phyloP scores from a whole-genome alignment of 2,329 filamentous ascomycete genomes.

The Pseudocercospora cruenta region DNA sequence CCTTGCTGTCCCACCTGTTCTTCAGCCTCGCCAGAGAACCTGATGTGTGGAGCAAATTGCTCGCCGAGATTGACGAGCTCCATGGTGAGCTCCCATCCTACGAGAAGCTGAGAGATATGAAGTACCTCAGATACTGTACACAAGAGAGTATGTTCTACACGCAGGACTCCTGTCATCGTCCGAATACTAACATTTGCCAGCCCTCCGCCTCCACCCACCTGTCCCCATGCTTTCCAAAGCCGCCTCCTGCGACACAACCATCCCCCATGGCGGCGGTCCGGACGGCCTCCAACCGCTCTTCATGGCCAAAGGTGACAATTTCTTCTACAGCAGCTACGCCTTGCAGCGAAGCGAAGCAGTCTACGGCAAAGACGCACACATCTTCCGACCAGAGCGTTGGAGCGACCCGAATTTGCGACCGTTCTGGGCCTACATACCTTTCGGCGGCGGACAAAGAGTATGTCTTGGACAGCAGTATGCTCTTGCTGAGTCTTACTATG shows the following conservation, averaged over 20 bases:
- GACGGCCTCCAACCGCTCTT: constrained; percentile 59
- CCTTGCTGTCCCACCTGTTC: constrained; percentile 48
- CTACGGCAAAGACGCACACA: constrained; percentile 17
- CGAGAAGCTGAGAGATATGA: constrained; percentile 30
- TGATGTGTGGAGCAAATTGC: constrained; percentile 29
- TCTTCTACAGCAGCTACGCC: constrained; percentile 34
- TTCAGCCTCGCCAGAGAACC: constrained; percentile 33
- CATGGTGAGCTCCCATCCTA: constrained; percentile 47
- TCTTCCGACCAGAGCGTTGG: constrained; percentile 21
- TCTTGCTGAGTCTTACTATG: constrained; percentile 50
- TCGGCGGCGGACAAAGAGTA: constrained; percentile 47
- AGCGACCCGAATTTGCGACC: constrained; percentile 23
- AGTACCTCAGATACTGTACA: constrained; percentile 59
- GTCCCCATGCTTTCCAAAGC: constrained; percentile 77
- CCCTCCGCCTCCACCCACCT: constrained; percentile 70
- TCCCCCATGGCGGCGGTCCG: constrained; percentile 63
- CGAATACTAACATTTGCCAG: constrained; percentile 9
- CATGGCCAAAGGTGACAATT: constrained; percentile 34
- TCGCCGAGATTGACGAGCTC: constrained; percentile 28
- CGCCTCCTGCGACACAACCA: constrained; percentile 71
- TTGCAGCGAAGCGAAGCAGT: constrained; percentile 23
- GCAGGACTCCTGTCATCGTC: background rate
- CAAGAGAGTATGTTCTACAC: constrained; percentile 51
- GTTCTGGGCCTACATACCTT: constrained; percentile 22
- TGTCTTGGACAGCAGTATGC: constrained; percentile 53